phyloP scores from a whole-genome alignment of 164 flowering plant genomes.

The Paratinospora sagittata region DNA sequence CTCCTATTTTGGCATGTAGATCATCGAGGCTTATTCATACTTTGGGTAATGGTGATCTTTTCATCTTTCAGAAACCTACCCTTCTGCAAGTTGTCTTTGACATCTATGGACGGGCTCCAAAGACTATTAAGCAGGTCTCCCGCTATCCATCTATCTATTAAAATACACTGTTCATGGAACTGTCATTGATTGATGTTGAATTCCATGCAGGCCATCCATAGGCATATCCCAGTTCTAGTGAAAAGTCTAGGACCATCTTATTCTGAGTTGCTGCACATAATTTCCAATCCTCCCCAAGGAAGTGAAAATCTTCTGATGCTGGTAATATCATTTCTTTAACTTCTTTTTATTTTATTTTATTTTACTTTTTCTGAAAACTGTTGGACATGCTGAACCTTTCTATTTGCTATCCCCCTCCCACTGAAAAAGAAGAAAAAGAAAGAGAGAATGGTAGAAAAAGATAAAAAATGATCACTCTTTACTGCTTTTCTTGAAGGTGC shows the following conservation, averaged over 20 bases:
- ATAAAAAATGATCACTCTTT: background rate
- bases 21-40: background rate
- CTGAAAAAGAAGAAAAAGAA: too few species aligned
- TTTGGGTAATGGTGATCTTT: constrained; percentile 2
- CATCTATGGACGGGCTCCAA: constrained; percentile 66
- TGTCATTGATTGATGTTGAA: background rate
- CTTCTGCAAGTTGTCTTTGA: constrained; percentile 84
- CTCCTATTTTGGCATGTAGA: background rate
- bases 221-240: constrained; percentile 79
- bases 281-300: constrained; percentile 94
- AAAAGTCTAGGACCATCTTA: constrained; percentile 73
- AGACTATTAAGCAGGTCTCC: constrained; percentile 77
- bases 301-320: constrained; percentile 84
- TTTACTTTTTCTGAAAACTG: background rate
- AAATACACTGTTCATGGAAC: background rate
- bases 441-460: background rate
- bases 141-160: background rate
- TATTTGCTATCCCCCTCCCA: background rate
- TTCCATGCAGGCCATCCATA: constrained; percentile 72
- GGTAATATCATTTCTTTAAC: constrained; percentile 31
- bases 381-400: background rate
- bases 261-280: constrained; percentile 64
- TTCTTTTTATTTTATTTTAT: background rate
- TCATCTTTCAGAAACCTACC: constrained; percentile 67
- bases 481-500: constrained; percentile 48